A percentile compares a stretch with the other conserved stretches of the same genome.
Conservation (phyloP, 768 basidiomycete genomes). For the Boletus bicolor region DNA sequence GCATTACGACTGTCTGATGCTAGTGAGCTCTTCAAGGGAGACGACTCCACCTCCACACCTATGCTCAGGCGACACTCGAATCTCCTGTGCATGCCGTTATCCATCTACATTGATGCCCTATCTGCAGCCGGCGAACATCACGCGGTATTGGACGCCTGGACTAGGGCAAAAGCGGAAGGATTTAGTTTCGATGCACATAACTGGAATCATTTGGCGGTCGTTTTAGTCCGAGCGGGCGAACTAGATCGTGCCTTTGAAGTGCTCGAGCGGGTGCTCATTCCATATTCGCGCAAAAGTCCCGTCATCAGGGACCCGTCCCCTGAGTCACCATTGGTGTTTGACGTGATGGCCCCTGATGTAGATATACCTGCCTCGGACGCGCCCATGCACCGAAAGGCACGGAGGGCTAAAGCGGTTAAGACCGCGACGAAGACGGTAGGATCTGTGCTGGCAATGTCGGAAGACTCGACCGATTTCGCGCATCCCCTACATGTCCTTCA, state of each 20-base stretch:
- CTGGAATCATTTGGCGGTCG: constrained; percentile 83
- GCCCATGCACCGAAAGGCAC: constrained; percentile 28
- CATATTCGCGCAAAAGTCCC: constrained; percentile 40
- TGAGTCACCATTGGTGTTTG: constrained; percentile 41
- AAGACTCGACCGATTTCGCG: constrained; percentile 45
- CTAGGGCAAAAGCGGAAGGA: constrained; percentile 53
- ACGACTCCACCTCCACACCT: constrained; percentile 7
- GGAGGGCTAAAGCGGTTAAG: constrained; percentile 26
- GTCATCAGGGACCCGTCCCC: constrained; percentile 31
- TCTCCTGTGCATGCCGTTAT: constrained; percentile 72
- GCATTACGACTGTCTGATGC: constrained; percentile 43
- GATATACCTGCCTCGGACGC: constrained; percentile 27
- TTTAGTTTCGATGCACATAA: constrained; percentile 85
- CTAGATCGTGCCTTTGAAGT: constrained; percentile 82
- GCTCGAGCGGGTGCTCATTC: constrained; percentile 72
- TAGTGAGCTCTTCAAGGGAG: constrained; percentile 32
- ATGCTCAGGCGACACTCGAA: constrained; percentile 39
- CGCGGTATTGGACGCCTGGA: constrained; percentile 67
- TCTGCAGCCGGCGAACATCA: constrained; percentile 59
- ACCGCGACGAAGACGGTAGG: constrained; percentile 14
- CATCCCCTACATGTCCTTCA: constrained; percentile 59
- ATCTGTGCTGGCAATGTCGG: constrained; percentile 9
- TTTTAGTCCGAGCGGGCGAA: constrained; percentile 76
- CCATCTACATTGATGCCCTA: constrained; percentile 75
- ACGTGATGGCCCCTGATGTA: constrained; percentile 24